These are phyloP conservation scores for Solanum raphanifolium DNA, from an alignment of 257 asterid genomes.

Conservation along the genomic window DNA sequence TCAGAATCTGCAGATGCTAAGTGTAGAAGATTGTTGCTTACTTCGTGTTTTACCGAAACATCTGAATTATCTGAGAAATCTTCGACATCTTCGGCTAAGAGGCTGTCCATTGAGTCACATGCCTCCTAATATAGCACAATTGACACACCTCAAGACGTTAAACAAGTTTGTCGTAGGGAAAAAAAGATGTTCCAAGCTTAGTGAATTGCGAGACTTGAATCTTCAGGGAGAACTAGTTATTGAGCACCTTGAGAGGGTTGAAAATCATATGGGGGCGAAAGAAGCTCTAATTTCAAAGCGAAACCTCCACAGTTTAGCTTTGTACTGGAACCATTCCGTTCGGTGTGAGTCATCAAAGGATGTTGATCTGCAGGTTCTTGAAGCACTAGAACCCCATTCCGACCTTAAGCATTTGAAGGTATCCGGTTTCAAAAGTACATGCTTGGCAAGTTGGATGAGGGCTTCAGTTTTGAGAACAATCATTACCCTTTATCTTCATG, in stretches of 20 bases:
- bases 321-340: background rate
- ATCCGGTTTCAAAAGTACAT: slow-evolving; percentile 1
- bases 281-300: slow-evolving; percentile 15
- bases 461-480: slow-evolving; percentile 2
- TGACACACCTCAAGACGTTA: slow-evolving; percentile 15
- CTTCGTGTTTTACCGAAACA: slow-evolving; percentile 20
- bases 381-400: slow-evolving; percentile 16
- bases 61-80: background rate
- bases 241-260: slow-evolving; percentile 15
- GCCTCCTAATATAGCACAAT: slow-evolving; percentile 18
- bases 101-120: slow-evolving; percentile 4
- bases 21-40: background rate
- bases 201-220: slow-evolving; percentile 15
- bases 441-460: slow-evolving; percentile 19
- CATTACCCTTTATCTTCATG: background rate
- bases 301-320: background rate
- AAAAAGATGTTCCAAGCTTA: slow-evolving; percentile 3
- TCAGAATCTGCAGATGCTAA: slow-evolving; percentile 22
- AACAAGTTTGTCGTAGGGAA: slow-evolving; percentile 14
- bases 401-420: background rate
- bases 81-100: background rate
- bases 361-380: slow-evolving; percentile 5
- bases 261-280: slow-evolving; percentile 1
- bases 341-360: background rate
- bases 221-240: slow-evolving; percentile 13